Conservation (phyloP, 768 basidiomycete genomes). For the Macrolepiota dolichaula region DNA sequence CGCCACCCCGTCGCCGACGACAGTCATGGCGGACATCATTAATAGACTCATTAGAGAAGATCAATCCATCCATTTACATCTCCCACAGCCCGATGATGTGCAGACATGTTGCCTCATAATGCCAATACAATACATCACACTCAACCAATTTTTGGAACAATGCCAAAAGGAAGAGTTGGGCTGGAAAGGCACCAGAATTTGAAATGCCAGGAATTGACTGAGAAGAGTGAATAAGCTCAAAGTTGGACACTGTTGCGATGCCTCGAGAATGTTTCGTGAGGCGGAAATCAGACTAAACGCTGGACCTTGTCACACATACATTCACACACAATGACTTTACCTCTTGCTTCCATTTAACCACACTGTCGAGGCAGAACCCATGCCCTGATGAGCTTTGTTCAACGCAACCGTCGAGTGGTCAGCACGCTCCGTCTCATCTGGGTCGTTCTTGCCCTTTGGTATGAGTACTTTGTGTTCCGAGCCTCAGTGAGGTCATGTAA, state of each 20-base stretch:
- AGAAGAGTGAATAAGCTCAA: not conserved
- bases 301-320: not conserved
- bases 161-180: not conserved
- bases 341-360: not conserved
- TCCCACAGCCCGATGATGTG: not conserved
- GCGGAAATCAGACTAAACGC: not conserved
- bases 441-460: constrained; percentile 65
- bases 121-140: not conserved
- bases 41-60: constrained; percentile 17
- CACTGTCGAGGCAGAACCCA: not conserved
- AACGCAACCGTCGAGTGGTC: constrained; percentile 31
- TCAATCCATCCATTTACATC: constrained; percentile 1
- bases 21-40: constrained; percentile 37
- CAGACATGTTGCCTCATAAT: not conserved
- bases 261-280: not conserved
- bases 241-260: not conserved
- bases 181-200: not conserved
- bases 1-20: constrained; percentile 41
- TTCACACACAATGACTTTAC: not conserved
- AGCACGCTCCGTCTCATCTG: constrained; percentile 53
- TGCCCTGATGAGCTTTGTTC: constrained; percentile 20
- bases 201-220: too few species aligned
- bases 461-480: constrained; percentile 60
- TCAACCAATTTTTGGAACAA: too few species aligned
- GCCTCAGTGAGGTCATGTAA: constrained; percentile 43